Conservation (phyloP, 176 grass and related monocot genomes). For the Cymbopogon citratus region DNA sequence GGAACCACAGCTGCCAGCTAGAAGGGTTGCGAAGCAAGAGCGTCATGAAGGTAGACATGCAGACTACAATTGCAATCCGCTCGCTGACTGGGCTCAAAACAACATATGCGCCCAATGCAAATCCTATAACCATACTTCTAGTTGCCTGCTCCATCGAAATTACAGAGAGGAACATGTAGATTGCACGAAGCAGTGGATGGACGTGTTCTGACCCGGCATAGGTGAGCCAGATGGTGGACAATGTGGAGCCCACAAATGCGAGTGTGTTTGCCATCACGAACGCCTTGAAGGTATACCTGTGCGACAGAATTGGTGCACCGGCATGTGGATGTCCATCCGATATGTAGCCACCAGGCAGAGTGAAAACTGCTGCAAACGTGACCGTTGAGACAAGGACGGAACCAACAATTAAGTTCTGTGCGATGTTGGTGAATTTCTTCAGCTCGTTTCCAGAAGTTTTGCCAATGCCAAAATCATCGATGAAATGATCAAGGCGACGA, state of each 20-base stretch:
- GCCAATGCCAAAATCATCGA: constrained; percentile 40
- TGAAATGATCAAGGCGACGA: constrained; percentile 46
- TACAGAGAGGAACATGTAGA: constrained; percentile 54
- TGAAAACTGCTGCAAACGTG: constrained; percentile 56
- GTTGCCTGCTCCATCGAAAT: constrained; percentile 58
- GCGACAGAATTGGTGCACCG: constrained; percentile 38
- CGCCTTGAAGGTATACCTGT: constrained; percentile 60
- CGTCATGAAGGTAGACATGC: constrained; percentile 37
- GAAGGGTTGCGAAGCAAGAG: constrained; percentile 56
- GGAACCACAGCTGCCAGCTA: constrained; percentile 42
- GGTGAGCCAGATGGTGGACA: constrained; percentile 52
- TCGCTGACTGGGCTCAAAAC: constrained; percentile 39
- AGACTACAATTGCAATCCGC: constrained; percentile 38
- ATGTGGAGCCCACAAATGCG: constrained; percentile 44
- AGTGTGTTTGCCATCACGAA: constrained; percentile 55
- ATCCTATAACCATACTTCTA: constrained; percentile 48
- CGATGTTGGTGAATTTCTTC: constrained; percentile 48
- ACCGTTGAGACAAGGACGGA: constrained; percentile 50
- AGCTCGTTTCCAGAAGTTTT: constrained; percentile 38
- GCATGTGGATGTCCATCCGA: constrained; percentile 44
- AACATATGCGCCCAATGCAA: constrained; percentile 51
- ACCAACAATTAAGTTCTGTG: constrained; percentile 44
- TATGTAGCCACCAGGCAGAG: constrained; percentile 43
- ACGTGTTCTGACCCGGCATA: constrained; percentile 46
- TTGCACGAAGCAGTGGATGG: constrained; percentile 30